phyloP scores from a whole-genome alignment of 352 stramenopile genomes.

The Globisporangium spinosum region DNA sequence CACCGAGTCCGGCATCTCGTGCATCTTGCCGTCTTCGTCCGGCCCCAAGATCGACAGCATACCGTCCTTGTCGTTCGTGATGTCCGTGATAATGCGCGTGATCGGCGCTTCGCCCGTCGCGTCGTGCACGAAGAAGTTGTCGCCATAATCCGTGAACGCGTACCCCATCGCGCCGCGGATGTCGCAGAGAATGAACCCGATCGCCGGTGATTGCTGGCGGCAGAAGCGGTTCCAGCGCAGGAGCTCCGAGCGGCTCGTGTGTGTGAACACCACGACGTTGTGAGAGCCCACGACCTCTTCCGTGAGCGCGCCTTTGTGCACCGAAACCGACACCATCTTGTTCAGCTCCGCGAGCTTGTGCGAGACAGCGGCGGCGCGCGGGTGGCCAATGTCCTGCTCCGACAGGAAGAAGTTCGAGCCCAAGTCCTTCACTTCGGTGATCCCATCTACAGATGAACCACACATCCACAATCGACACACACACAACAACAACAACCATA shows the following conservation, averaged over 20 bases:
- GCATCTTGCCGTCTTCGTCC: constrained; percentile 86
- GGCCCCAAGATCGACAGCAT: constrained; percentile 70
- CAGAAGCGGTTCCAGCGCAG: constrained; percentile 90
- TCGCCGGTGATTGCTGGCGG: constrained; percentile 62
- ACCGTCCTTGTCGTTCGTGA: constrained; percentile 79
- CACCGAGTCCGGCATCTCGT: constrained; percentile 83
- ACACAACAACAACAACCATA: not conserved
- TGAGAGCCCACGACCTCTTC: constrained; percentile 64
- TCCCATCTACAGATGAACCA: constrained; percentile 38
- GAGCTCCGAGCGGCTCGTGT: constrained; percentile 69
- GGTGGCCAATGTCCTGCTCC: constrained; percentile 72
- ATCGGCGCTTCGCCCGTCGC: constrained; percentile 80
- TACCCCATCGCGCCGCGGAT: constrained; percentile 73
- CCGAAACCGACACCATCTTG: constrained; percentile 83
- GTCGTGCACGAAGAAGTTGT: constrained; percentile 73
- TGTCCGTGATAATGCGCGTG: constrained; percentile 85
- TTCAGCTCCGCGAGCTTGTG: constrained; percentile 91
- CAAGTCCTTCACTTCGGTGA: constrained; percentile 81
- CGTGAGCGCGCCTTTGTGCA: constrained; percentile 65
- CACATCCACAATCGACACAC: not conserved
- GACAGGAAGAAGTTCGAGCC: constrained; percentile 92
- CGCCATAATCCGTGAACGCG: constrained; percentile 81
- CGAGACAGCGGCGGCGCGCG: constrained; percentile 52
- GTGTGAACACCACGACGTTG: constrained; percentile 88
- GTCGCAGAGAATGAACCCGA: constrained; percentile 82